Evolutionary conservation across 306 rosid species (phyloP).

Genomic region (Inga leiocalycina): DNA sequence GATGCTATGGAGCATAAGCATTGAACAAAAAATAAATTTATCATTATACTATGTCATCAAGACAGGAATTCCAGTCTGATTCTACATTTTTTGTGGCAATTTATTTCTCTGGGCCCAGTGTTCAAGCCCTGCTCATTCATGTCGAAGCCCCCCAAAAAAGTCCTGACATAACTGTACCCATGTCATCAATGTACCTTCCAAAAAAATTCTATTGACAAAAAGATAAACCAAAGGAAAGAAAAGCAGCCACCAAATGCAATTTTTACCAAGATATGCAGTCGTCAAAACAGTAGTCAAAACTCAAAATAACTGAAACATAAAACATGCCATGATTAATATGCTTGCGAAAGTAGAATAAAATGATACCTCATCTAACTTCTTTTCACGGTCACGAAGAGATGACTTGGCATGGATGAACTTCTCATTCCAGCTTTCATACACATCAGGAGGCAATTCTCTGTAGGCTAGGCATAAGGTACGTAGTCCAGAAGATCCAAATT

Average conservation of each 20-base stretch:
- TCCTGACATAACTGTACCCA: neutral
- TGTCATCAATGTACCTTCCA: neutral
- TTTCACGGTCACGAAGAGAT: slow-evolving; percentile 76
- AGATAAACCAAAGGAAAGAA: neutral
- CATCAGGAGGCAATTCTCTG: slow-evolving; percentile 61
- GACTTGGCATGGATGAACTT: slow-evolving; percentile 78
- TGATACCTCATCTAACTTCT: slow-evolving; percentile 79
- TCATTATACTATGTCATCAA: neutral
- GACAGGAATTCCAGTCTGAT: neutral
- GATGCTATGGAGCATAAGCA: neutral
- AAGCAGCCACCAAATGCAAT: neutral
- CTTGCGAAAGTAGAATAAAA: neutral
- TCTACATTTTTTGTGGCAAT: neutral
- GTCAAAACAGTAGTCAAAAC: neutral
- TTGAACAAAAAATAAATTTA: neutral
- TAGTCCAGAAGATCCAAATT: slow-evolving; percentile 71
- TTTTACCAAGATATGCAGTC: neutral
- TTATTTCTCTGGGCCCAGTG: neutral
- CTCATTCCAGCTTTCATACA: slow-evolving; percentile 82
- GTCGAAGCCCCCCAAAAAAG: neutral
- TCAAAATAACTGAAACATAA: neutral
- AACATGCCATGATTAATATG: neutral
- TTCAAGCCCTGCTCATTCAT: neutral
- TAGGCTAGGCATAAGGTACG: slow-evolving; percentile 80
- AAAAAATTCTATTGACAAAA: neutral